A percentile compares a stretch with the other conserved stretches of the same genome.
phyloP scores from a whole-genome alignment of 2,329 filamentous ascomycete species.

The Didymella segeticola region DNA sequence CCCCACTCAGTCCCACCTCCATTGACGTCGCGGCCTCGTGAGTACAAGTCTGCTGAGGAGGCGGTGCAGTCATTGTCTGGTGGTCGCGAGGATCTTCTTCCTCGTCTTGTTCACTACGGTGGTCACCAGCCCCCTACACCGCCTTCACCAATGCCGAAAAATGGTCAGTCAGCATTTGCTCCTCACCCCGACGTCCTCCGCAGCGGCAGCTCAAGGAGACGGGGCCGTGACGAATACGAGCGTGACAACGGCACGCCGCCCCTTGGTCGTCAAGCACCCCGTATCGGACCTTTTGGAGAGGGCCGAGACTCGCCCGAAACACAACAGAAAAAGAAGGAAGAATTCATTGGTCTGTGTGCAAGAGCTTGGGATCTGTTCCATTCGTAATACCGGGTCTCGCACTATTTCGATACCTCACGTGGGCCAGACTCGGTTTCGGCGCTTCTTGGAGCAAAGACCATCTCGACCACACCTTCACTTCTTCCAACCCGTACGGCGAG shows the following conservation, averaged over 20 bases:
- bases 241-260: slow-evolving; percentile 84
- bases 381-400: slow-evolving; percentile 61
- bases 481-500: slow-evolving; percentile 25
- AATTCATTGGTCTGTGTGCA: slow-evolving; percentile 85
- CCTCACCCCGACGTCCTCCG: slow-evolving; percentile 46
- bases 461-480: slow-evolving; percentile 32
- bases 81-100: slow-evolving; percentile 89
- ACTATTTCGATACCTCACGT: slow-evolving; percentile 20
- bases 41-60: slow-evolving; percentile 96
- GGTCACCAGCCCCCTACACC: slow-evolving; percentile 93
- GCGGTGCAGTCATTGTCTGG: slow-evolving; percentile 88
- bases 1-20: slow-evolving; percentile 58
- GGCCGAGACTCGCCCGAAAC: slow-evolving; percentile 84
- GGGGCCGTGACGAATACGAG: slow-evolving; percentile 89
- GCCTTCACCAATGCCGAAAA: slow-evolving; percentile 73
- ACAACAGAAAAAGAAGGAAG: slow-evolving; percentile 85
- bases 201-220: slow-evolving; percentile 71
- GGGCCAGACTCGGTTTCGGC: slow-evolving; percentile 23
- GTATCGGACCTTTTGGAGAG: slow-evolving; percentile 73
- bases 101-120: slow-evolving; percentile 93
- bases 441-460: slow-evolving; percentile 30
- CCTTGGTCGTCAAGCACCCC: slow-evolving; percentile 67
- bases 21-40: slow-evolving; percentile 69
- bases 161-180: slow-evolving; percentile 42
- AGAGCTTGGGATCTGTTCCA: slow-evolving; percentile 97